Base-by-base conservation (phyloP, 2,329 filamentous ascomycete species). In the Pseudogymnoascus destructans region DNA sequence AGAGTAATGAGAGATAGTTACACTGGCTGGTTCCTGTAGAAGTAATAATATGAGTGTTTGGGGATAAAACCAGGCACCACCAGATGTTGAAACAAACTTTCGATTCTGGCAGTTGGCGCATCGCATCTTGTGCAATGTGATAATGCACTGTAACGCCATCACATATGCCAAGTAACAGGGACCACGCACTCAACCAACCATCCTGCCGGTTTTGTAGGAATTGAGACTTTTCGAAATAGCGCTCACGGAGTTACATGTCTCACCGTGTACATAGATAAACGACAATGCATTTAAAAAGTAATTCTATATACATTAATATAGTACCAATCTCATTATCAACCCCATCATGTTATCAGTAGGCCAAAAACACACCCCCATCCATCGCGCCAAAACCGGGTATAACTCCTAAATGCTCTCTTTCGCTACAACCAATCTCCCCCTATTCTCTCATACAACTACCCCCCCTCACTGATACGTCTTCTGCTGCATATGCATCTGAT, bases 311-410 rank as follows among this genome's bases (percentile, higher is more conserved):
- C 42, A 52, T 52, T 17, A 52, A 30, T 17, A 52, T 52, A 52
- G 42, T 52, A 30, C 42, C 27, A 52, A 52, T 17, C n/a, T 52
- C 42, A 52, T 52, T 52, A 52, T 30, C 42, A 49, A 13, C 38
- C 10, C 23, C 13, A 10, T 30, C 11, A 30, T 8, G 19, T 17
- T n/a, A 49, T 27, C 23, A 30, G n/a, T 5, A 52, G n/a, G n/a
- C 25, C 9, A 52, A 52, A 52, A 52, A 17, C n/a, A 27, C 42
- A 17, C 25, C 40, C 9, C 23, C 23, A 52, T 52, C 42, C 42
- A 52, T 27, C 42, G 23, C 42, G 42, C 42, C 42, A 52, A 52
- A 52, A 52, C 23, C n/a, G 42, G 42, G 42, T 52, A 52, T 52
- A 52, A 52, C 42, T 17, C 42, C 42, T 9, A 17, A 30, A 35